phyloP scores from a whole-genome alignment of 2,329 filamentous ascomycete species.

The Beauveria brongniartii region DNA sequence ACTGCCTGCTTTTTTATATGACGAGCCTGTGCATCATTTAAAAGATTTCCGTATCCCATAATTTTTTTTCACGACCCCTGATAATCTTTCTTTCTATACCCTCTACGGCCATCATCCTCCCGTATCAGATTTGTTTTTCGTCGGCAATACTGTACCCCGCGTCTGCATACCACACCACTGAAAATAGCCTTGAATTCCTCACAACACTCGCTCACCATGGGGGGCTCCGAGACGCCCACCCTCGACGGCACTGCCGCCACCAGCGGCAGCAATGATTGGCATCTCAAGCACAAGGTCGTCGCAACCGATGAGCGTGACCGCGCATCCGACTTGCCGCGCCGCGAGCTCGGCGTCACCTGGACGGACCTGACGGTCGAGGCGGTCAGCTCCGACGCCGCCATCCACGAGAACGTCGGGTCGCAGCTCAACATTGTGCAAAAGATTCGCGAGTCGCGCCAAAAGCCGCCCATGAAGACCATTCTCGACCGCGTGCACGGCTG shows the following conservation, averaged over 20 bases:
- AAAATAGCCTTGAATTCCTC: too few species aligned
- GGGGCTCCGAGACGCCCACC: constrained; percentile 6
- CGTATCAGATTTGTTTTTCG: too few species aligned
- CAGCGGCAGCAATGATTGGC: constrained; percentile 30
- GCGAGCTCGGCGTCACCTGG: constrained; percentile 57
- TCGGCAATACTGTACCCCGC: background rate
- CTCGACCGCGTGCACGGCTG: constrained; percentile 59
- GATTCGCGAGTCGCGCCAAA: constrained; percentile 43
- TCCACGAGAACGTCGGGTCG: constrained; percentile 57
- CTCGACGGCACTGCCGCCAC: background rate
- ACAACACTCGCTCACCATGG: background rate
- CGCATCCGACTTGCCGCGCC: constrained; percentile 36
- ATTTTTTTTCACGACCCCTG: too few species aligned
- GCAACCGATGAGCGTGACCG: constrained; percentile 33
- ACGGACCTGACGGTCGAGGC: constrained; percentile 55
- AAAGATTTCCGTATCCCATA: too few species aligned
- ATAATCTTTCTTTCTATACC: too few species aligned
- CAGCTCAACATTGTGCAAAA: constrained; percentile 48
- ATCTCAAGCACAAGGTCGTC: constrained; percentile 39
- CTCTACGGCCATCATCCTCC: too few species aligned
- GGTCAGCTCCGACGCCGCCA: constrained; percentile 50
- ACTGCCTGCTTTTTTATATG: too few species aligned
- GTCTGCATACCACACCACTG: too few species aligned
- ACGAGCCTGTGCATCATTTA: too few species aligned
- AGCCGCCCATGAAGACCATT: constrained; percentile 55